phyloP scores from a whole-genome alignment of 169 alveolate species.

The Eimeria maxima region DNA sequence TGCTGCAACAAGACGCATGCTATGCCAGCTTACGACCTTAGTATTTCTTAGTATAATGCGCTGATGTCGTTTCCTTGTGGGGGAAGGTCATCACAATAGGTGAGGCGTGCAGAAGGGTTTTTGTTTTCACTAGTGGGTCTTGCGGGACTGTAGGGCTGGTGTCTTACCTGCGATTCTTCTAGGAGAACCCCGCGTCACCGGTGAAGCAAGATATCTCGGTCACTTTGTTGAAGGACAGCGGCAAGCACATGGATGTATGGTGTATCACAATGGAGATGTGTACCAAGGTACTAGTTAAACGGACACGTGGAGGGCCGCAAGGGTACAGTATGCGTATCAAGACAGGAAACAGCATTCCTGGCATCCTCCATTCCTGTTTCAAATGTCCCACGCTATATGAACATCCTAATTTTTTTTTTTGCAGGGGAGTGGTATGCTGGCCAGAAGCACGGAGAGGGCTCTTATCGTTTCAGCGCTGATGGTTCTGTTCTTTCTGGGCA shows the following conservation, averaged over 20 bases:
- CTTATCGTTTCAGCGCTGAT: conserved; percentile 77
- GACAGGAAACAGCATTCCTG: not conserved
- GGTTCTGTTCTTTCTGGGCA: conserved; percentile 64
- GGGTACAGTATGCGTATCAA: not conserved
- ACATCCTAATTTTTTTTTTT: not conserved
- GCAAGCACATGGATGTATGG: conserved; percentile 69
- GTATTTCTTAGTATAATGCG: not conserved
- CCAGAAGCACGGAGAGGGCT: conserved; percentile 78
- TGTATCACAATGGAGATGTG: conserved; percentile 75
- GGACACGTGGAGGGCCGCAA: not conserved
- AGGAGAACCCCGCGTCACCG: conserved; percentile 64
- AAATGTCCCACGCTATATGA: not conserved
- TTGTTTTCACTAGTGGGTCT: not conserved
- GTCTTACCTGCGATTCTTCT: not conserved
- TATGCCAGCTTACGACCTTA: not conserved
- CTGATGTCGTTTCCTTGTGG: not conserved
- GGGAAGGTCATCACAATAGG: not conserved
- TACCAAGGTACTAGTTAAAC: conserved; percentile 34
- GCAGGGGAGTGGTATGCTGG: conserved; percentile 81
- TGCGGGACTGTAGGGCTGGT: not conserved
- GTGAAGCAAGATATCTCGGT: conserved; percentile 69
- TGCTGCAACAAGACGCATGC: not conserved
- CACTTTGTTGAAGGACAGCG: conserved; percentile 74
- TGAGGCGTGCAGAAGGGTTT: not conserved
- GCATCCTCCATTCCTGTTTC: not conserved